phyloP scores from a whole-genome alignment of 116 monocot species.

The Papilionanthe hybrid region DNA sequence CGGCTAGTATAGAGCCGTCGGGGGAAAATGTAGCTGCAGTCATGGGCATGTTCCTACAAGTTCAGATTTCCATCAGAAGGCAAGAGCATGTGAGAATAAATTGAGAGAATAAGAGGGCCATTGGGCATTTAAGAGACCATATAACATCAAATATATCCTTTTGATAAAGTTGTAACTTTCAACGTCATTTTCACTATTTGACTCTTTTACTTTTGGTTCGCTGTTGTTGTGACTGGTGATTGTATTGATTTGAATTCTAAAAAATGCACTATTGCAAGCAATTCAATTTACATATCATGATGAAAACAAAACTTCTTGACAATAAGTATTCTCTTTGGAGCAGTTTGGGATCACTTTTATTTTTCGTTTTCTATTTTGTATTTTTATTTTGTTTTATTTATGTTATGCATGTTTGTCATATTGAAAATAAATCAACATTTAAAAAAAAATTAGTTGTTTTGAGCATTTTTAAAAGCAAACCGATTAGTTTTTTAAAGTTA shows the following conservation, averaged over 20 bases:
- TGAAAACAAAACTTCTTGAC: too few relatives aligned
- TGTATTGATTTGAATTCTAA: background rate
- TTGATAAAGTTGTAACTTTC: background rate
- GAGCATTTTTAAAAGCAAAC: too few relatives aligned
- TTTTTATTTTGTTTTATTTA: too few relatives aligned
- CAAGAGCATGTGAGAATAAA: background rate
- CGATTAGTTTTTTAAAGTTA: too few relatives aligned
- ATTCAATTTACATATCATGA: too few relatives aligned
- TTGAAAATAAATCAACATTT: too few relatives aligned
- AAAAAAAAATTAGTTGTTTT: too few relatives aligned
- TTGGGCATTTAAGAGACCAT: background rate
- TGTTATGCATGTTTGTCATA: too few relatives aligned
- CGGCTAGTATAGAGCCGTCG: constrained; percentile 93
- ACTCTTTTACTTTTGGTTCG: background rate
- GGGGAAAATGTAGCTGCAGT: constrained; percentile 85
- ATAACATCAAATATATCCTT: background rate
- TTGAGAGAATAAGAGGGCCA: background rate
- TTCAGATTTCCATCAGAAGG: constrained; percentile 5
- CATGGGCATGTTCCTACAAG: constrained; percentile 72
- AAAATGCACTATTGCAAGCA: background rate
- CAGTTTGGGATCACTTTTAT: too few relatives aligned
- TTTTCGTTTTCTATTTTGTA: too few relatives aligned
- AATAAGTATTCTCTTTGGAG: too few relatives aligned
- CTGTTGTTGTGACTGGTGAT: background rate
- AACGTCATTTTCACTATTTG: background rate